Percentiles rank a stretch among this genome's conserved stretches.
These are phyloP conservation scores for Cordyceps fumosorosea DNA, from an alignment of 2,329 filamentous ascomycete species.

Conservation along the genomic window DNA sequence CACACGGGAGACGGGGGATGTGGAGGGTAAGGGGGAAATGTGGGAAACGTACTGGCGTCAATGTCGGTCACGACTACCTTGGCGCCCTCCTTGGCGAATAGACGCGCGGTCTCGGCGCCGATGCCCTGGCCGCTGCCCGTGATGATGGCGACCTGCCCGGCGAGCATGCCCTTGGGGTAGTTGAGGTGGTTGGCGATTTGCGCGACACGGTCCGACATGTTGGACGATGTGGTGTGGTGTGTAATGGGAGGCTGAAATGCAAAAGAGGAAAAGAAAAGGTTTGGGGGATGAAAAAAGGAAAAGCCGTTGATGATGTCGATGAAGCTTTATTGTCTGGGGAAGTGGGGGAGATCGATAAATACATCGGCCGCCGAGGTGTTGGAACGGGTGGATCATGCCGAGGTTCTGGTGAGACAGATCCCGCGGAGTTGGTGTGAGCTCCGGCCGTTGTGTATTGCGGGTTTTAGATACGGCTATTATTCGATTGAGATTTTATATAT, in stretches of 20 bases:
- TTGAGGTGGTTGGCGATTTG: conserved; percentile 77
- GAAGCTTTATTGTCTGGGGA: neutral
- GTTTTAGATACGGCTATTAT: neutral
- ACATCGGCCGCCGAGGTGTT: neutral
- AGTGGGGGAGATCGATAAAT: neutral
- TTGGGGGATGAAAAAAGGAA: neutral
- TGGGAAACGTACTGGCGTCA: conserved; percentile 53
- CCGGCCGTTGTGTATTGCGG: neutral
- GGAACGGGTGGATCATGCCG: neutral
- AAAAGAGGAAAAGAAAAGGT: no score
- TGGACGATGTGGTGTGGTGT: neutral
- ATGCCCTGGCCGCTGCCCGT: conserved; percentile 85
- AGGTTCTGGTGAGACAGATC: neutral
- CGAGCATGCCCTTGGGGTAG: conserved; percentile 72
- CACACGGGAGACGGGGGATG: no score
- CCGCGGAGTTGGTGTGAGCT: neutral
- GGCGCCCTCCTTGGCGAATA: conserved; percentile 84
- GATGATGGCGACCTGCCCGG: conserved; percentile 78
- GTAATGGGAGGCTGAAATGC: neutral
- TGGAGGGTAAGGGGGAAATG: neutral
- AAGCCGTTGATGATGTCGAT: neutral
- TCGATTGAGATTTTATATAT: neutral
- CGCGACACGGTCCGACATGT: conserved; percentile 52
- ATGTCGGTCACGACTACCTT: conserved; percentile 81
- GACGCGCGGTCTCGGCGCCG: conserved; percentile 71